Evolutionary conservation across 306 rosid species (phyloP).

Genomic region (Fragaria vesca): DNA sequence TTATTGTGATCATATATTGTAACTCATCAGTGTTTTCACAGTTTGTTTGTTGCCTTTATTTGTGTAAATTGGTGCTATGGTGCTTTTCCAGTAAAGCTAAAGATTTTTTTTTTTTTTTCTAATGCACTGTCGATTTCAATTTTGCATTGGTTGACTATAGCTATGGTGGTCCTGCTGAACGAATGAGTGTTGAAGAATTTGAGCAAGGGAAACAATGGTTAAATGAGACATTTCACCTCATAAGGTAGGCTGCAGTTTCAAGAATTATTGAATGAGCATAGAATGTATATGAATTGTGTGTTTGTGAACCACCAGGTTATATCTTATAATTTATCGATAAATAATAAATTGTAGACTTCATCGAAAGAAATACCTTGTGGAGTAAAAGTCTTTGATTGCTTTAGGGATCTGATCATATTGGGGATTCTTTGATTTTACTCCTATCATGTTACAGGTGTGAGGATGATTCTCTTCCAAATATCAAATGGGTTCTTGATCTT

Average conservation of each 20-base stretch:
- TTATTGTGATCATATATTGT: too few relatives aligned
- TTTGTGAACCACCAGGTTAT: background rate
- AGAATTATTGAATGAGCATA: background rate
- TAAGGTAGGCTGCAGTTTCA: conserved; percentile 51
- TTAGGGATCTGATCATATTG: conserved; percentile 1
- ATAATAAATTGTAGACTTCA: background rate
- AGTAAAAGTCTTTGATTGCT: conserved; percentile 20
- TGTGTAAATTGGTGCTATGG: background rate
- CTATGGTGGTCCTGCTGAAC: conserved; percentile 55
- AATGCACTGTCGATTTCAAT: background rate
- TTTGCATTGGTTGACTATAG: conserved; percentile 37
- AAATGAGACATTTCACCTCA: conserved; percentile 68
- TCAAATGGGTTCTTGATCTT: conserved; percentile 88
- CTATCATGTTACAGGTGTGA: conserved; percentile 59
- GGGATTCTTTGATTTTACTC: conserved; percentile 21
- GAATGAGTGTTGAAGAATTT: conserved; percentile 66
- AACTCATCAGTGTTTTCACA: background rate
- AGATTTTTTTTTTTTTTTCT: background rate
- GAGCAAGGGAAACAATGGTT: conserved; percentile 84
- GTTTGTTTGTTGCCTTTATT: too few relatives aligned
- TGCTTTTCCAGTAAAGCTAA: background rate
- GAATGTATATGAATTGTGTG: background rate
- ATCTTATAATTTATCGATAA: background rate
- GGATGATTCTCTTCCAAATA: conserved; percentile 80
- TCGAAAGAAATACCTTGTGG: conserved; percentile 17